These are phyloP conservation scores for Rhizophagus sp. DNA, from an alignment of 192 early-diverging fungal genomes.

Conservation along the genomic window DNA sequence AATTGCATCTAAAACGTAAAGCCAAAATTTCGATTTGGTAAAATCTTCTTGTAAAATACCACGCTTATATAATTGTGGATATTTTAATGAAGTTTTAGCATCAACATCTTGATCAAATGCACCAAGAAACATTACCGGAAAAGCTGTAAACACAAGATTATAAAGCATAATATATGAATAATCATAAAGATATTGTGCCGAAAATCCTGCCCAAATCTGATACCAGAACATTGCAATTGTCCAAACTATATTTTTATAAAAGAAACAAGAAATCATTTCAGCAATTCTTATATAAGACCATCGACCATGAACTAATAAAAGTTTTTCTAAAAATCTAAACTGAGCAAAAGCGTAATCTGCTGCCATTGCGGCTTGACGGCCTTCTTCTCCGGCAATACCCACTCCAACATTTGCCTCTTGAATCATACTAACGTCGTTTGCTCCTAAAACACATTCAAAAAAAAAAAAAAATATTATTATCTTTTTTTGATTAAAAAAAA, in stretches of 20 bases:
- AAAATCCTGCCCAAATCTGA: conserved; percentile 87
- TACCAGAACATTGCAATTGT: conserved; percentile 88
- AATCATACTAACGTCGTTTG: conserved; percentile 98
- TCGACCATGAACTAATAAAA: conserved; percentile 90
- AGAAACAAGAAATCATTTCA: conserved; percentile 90
- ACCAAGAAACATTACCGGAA: conserved; percentile 74
- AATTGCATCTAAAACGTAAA: conserved; percentile 66
- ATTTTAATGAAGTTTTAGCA: conserved; percentile 60
- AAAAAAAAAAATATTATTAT: not conserved
- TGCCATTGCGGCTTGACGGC: conserved; percentile 90
- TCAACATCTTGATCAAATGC: conserved; percentile 86
- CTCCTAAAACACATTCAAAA: conserved; percentile 45
- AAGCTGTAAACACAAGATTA: conserved; percentile 84
- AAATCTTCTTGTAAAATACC: conserved; percentile 75
- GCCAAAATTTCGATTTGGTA: conserved; percentile 74
- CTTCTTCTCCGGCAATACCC: conserved; percentile 94
- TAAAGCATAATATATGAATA: conserved; percentile 87
- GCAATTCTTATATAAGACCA: conserved; percentile 88
- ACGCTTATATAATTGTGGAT: conserved; percentile 79
- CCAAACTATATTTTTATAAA: conserved; percentile 95
- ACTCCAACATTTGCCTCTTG: conserved; percentile 95
- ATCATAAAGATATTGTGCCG: conserved; percentile 79
- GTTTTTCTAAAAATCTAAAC: conserved; percentile 81
- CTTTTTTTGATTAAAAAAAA: not conserved
- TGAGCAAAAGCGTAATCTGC: conserved; percentile 92